A percentile compares a stretch with the other conserved stretches of the same genome.
Evolutionary conservation across 2,329 filamentous ascomycete genomes (phyloP).

Genomic region (Aspergillus clavatus): DNA sequence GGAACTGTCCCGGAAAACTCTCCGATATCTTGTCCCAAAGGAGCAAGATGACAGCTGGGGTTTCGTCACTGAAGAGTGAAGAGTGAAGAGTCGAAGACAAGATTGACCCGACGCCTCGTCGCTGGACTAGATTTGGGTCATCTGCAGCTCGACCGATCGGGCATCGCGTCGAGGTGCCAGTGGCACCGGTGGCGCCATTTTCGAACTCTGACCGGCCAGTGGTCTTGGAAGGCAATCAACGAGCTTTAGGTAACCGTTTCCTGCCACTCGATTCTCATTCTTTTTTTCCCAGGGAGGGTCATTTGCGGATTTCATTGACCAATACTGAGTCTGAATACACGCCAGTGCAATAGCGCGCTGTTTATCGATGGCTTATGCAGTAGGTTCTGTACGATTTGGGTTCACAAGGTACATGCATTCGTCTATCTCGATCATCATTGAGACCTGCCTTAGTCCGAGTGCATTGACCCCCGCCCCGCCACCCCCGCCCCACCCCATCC

Average conservation of each 20-base stretch:
- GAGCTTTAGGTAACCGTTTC: not conserved
- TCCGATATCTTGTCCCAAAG: conserved; percentile 27
- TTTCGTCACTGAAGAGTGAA: conserved; percentile 13
- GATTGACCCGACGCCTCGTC: conserved; percentile 3
- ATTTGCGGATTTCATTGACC: too few relatives aligned
- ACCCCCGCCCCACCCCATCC: too few relatives aligned
- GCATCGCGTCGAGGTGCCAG: conserved; percentile 1
- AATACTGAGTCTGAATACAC: too few relatives aligned
- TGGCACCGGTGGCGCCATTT: not conserved
- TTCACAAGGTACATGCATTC: too few relatives aligned
- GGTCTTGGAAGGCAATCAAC: not conserved
- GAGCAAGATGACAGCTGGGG: conserved; percentile 30
- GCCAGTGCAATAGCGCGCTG: too few relatives aligned
- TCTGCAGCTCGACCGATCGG: conserved; percentile 19
- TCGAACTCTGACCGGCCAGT: not conserved
- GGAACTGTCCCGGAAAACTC: conserved; percentile 23
- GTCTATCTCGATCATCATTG: too few relatives aligned
- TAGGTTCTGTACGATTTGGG: too few relatives aligned
- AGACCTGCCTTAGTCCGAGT: too few relatives aligned
- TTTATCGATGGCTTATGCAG: too few relatives aligned
- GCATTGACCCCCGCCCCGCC: not conserved
- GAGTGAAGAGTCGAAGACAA: conserved; percentile 4
- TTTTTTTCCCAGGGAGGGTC: too few relatives aligned
- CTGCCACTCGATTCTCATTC: not conserved
- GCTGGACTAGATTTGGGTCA: conserved; percentile 9